Base-by-base conservation (phyloP, 176 grass and related monocot genomes). In the Rhynchospora breviuscula region DNA sequence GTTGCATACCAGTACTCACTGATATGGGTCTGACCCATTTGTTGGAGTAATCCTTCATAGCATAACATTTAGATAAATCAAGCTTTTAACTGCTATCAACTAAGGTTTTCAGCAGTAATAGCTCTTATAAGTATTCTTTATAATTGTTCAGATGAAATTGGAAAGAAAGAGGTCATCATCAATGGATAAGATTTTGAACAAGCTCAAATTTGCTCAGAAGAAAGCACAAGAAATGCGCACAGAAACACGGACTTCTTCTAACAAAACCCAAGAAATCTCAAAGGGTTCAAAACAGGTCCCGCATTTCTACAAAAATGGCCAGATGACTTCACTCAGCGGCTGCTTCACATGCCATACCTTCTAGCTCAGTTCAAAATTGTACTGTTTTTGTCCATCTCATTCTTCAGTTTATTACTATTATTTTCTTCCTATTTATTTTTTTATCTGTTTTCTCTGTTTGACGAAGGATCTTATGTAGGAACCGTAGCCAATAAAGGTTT, bases 331-430 rank as follows among this genome's bases (percentile, higher is more conserved):
- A 19, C 66, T 97, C 10, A 94, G 94, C 72, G 94, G 94, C 47
- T 97, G 94, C 83, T 97, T 97, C 83, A 92, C 92, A 33, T 97
- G 94, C 77, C 92, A 94, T 89, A 87, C 94, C 84, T 97, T 92
- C 83, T 97, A 90, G 79, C 79, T 64, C 8, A 79, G 64, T n/a
- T 53, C 12, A 51, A 59, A 66, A 46, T 75, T 6, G 71, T 75
- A 75, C 10, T 67, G 63, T 17, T 67, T 49, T 75, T 48, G 21
- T 75, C 11, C 9, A 26, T 75, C 46, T 53, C 71, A 26, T 26
- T 59, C 25, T 53, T 75, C 53, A 75, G 51, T 2, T 3, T 75
- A 49, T 74, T 25, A 44, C 19, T 52, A 13, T 75, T 52, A 2
- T 18, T 23, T 7, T 52, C 12, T 23, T 22, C 0, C 21, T 47